Base-by-base conservation (phyloP, 2,329 filamentous ascomycete species). In the Huntiella bhutanensis region DNA sequence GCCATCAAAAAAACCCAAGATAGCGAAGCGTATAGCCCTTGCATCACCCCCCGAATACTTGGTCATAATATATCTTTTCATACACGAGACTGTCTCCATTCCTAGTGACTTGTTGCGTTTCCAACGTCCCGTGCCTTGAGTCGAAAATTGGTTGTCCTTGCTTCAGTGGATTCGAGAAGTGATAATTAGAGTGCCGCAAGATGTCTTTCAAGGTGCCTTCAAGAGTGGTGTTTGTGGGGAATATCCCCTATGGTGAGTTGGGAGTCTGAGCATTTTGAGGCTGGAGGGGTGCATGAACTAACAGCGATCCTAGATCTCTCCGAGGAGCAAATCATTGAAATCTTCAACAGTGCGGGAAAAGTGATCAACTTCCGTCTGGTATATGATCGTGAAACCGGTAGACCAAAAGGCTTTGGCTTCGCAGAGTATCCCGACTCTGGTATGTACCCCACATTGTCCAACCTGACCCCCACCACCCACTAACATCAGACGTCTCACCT, bases 401-500 rank as follows among this genome's bases (percentile, higher is more conserved):
- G 85, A 48, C 87, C 91, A 1, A 96, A 95, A 62, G 91, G 91
- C 13, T 98, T 94, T 60, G 91, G 91, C 33, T 98, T 96, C 56
- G 83, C 87, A 57, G 88, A 96, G 60, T 98, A 93, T 58, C 82
- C 85, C 47, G 91, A 96, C 58, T 78, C 83, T 50, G 88, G 93
- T 73, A 71, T 33, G 61, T 49, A 17, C 33, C 33, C 33, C 15
- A 7, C 22, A 28, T 28, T 28, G 22, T 28, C 22, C 22, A 28
- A 28, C 22, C 22, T 28, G 22, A 28, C 22, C 6, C 8, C 22
- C 22, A 28, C 22, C 22, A 28, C 22, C 22, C 22, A 28, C 22
- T 28, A 28, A 28, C 22, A 28, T 28, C 22, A 2, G 3, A 28
- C 22, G 7, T 28, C n/a, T 50, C 46, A 45, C 28, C 44, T 41